Percentiles rank a stretch among this genome's conserved stretches.
These are phyloP conservation scores for Piper betle DNA, from an alignment of 164 flowering plant species.

Conservation along the genomic window DNA sequence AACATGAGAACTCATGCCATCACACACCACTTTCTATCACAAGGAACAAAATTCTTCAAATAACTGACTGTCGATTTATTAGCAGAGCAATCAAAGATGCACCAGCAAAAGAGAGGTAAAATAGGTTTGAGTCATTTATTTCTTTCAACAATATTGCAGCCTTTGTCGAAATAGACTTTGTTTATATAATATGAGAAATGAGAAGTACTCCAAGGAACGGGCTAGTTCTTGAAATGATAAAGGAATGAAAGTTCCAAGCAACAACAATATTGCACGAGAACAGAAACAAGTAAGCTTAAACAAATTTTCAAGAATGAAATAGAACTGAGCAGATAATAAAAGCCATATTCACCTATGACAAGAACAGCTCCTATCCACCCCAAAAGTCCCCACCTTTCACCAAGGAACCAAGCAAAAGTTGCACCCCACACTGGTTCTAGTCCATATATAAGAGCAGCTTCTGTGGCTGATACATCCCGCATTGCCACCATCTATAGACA, in stretches of 20 bases:
- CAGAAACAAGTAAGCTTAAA: too few relatives aligned
- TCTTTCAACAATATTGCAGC: too few relatives aligned
- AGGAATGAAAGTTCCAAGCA: too few relatives aligned
- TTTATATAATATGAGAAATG: too few relatives aligned
- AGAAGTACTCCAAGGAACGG: too few relatives aligned
- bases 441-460: constrained; percentile 76
- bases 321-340: neutral
- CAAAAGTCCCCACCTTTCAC: constrained; percentile 73
- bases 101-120: too few relatives aligned
- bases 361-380: constrained; percentile 92
- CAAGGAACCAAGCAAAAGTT: constrained; percentile 88
- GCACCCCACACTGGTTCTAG: constrained; percentile 95
- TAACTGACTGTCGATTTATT: neutral
- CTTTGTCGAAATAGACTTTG: too few relatives aligned
- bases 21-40: neutral
- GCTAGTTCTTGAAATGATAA: too few relatives aligned
- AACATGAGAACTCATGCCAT: neutral
- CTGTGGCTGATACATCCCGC: constrained; percentile 82
- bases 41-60: neutral
- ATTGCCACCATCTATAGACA: constrained; percentile 60
- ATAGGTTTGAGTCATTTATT: too few relatives aligned
- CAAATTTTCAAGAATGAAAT: neutral
- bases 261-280: too few relatives aligned
- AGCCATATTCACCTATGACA: constrained; percentile 38
- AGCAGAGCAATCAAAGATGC: too few relatives aligned